Evolutionary conservation across 345 rosid genomes (phyloP).

Genomic region (Citrus unshiu): DNA sequence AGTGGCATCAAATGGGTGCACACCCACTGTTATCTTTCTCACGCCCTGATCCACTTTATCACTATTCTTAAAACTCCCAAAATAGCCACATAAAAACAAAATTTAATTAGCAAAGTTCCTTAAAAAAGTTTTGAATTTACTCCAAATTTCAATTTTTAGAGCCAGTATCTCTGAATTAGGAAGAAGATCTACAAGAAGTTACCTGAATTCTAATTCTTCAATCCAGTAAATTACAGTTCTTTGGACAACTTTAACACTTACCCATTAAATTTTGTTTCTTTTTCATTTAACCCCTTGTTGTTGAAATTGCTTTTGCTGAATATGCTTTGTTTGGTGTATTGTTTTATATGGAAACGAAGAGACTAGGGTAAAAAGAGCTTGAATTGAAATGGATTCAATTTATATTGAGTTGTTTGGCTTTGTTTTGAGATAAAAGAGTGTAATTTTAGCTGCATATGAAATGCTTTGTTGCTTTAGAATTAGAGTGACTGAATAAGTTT

Average conservation of each 20-base stretch:
- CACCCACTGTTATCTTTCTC: background rate
- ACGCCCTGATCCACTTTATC: background rate
- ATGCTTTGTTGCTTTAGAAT: background rate
- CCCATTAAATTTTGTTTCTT: background rate
- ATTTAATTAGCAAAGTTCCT: background rate
- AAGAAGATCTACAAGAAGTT: background rate
- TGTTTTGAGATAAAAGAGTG: background rate
- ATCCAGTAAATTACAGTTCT: background rate
- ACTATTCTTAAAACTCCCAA: background rate
- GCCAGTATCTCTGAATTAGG: background rate
- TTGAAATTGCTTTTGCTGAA: background rate
- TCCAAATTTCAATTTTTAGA: background rate
- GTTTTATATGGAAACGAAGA: background rate
- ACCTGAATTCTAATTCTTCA: background rate
- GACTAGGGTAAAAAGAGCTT: background rate
- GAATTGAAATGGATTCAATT: conserved; percentile 9
- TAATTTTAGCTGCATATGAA: background rate
- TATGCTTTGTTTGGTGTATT: background rate
- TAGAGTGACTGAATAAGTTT: background rate
- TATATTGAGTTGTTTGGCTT: background rate
- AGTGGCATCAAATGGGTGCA: background rate
- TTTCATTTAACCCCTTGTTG: background rate
- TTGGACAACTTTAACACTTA: background rate
- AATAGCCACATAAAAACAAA: background rate
- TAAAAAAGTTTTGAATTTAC: background rate